Evolutionary conservation across 495 filamentous ascomycete genomes (phyloP).

Genomic region (Xylaria castorea): DNA sequence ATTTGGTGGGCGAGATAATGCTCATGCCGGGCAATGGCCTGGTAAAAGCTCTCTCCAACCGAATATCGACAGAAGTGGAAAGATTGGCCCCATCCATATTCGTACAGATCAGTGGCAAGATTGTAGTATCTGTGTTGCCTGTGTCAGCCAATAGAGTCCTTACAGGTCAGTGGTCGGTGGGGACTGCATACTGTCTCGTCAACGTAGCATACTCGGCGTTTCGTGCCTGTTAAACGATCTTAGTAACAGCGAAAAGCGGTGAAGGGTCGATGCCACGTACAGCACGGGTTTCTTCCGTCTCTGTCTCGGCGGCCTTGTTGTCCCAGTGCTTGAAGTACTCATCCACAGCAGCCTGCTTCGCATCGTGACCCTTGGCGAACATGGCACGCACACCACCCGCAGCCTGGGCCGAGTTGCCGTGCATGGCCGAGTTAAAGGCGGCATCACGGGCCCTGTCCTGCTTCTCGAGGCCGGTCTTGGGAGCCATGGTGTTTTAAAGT

Average conservation of each 20-base stretch:
- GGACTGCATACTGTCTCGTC: conserved; percentile 80
- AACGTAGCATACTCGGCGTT: conserved; percentile 92
- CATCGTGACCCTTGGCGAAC: conserved; percentile 79
- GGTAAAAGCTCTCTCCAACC: conserved; percentile 83
- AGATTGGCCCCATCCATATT: conserved; percentile 92
- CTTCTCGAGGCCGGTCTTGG: conserved; percentile 70
- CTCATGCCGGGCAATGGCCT: conserved; percentile 96
- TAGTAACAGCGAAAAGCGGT: conserved; percentile 30
- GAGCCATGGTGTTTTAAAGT: conserved; percentile 69
- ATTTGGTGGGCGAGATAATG: conserved; percentile 96
- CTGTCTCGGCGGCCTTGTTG: conserved; percentile 80
- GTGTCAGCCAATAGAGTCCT: conserved; percentile 11
- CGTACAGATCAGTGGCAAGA: conserved; percentile 95
- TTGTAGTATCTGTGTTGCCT: conserved; percentile 82
- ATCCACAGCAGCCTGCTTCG: conserved; percentile 88
- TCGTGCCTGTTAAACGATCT: conserved; percentile 62
- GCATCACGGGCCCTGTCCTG: conserved; percentile 92
- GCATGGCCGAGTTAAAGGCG: conserved; percentile 88
- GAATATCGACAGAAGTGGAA: conserved; percentile 99
- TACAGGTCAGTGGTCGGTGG: background rate
- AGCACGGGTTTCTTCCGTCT: conserved; percentile 83
- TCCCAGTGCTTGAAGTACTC: conserved; percentile 99
- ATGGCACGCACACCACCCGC: conserved; percentile 80
- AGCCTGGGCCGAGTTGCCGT: conserved; percentile 80
- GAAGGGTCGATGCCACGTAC: conserved; percentile 49